Conservation (phyloP, 164 flowering plant species). For the Berberis vulgaris region DNA sequence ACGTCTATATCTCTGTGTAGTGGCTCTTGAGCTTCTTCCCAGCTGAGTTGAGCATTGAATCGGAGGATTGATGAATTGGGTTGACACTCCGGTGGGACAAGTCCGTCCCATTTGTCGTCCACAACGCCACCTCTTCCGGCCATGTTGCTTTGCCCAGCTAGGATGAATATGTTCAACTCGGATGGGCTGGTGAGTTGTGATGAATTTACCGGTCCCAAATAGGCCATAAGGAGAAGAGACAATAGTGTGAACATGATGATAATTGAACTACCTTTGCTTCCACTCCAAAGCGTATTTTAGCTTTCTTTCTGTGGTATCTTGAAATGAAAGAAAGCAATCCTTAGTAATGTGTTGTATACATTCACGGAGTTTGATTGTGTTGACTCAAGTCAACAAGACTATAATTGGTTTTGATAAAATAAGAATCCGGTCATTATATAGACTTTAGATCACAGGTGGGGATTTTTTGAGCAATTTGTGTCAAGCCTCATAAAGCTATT, state of each 20-base stretch:
- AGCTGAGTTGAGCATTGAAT: conserved; percentile 27
- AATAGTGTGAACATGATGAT: neutral
- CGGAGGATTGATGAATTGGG: conserved; percentile 42
- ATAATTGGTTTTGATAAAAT: no score
- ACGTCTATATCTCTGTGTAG: conserved; percentile 64
- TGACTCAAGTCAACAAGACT: no score
- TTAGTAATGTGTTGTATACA: no score
- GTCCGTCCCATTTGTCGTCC: conserved; percentile 46
- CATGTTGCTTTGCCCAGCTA: conserved; percentile 81
- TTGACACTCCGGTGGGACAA: conserved; percentile 44
- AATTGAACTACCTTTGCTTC: no score
- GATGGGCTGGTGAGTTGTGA: neutral
- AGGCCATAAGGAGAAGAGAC: neutral
- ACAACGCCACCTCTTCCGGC: conserved; percentile 69
- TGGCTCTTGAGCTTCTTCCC: conserved; percentile 66
- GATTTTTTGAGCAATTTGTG: no score
- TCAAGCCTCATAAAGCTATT: no score
- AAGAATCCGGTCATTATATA: no score
- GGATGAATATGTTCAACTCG: conserved; percentile 8
- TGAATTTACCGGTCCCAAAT: neutral
- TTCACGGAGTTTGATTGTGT: no score
- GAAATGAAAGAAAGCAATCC: no score
- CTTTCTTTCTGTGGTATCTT: no score
- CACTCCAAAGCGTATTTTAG: no score
- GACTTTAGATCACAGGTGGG: no score